Base-by-base conservation (phyloP, 805 yeast genomes). In the Candida dendrica region DNA sequence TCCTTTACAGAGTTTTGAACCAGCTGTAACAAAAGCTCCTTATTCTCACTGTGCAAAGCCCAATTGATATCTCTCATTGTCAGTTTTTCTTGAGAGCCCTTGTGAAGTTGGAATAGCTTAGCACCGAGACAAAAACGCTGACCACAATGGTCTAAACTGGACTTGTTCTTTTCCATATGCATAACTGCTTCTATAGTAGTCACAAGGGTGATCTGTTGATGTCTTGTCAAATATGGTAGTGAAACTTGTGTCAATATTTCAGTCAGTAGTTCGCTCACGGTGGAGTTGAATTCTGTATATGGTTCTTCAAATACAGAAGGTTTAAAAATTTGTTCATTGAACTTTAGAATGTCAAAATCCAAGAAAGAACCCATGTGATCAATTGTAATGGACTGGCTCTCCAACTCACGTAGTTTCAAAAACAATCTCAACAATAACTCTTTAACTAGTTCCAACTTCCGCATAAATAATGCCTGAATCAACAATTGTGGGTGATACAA, bases 401-500 rank as follows among this genome's bases (percentile, higher is more conserved):
- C 79, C 6, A 72, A 59, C n/a, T 74, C 74, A 47, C 93, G 67
- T 33, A 89, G 54, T 34, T 58, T 65, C 13, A 71, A 57, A 45
- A 79, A 75, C 32, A 90, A 61, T 18, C 68, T 61, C 11, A 74
- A 63, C 16, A 91, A 53, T 1, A 90, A 68, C 32, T 69, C 71
- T 46, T 77, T 71, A 2, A 79, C 90, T 2, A 77, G 54, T 10
- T 65, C 63, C 13, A 74, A 48, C 47, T 81, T 79, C 22, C 80
- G 81, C 49, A 77, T 73, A 51, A 83, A 79, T 16, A 90, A 58
- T 4, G 81, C 66, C 58, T 90, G 96, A 36, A 88, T 80, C 38
- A 90, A 60, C 41, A 87, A 73, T 59, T 89, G 96, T 0, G 98
- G 98, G 55, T 91, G 97, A 51, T 86, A 90, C 1, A 88, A 64